These are phyloP conservation scores for Haplographium delicatum DNA, from an alignment of 495 filamentous ascomycete species.

Conservation along the genomic window DNA sequence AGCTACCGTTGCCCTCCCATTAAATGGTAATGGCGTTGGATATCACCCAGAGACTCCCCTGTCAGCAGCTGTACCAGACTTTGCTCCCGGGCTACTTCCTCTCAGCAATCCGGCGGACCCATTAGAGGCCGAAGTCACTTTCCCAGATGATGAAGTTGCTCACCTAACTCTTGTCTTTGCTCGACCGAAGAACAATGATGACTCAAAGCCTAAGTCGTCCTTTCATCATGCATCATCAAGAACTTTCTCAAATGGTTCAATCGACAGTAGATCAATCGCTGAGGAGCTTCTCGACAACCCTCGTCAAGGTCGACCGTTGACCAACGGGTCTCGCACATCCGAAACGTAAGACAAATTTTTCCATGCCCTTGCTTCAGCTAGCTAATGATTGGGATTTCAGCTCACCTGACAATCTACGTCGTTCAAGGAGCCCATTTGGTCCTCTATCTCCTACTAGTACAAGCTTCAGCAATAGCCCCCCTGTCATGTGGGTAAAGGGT, in stretches of 20 bases:
- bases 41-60: constrained; percentile 50
- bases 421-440: constrained; percentile 21
- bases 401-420: constrained; percentile 22
- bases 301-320: constrained; percentile 25
- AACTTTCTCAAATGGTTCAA: constrained; percentile 50
- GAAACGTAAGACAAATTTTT: constrained; percentile 28
- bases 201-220: constrained; percentile 22
- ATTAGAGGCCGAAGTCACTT: constrained; percentile 39
- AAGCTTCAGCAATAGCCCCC: constrained; percentile 16
- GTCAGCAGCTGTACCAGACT: constrained; percentile 73
- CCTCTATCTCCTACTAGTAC: constrained; percentile 20
- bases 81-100: constrained; percentile 50
- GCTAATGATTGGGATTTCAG: constrained; percentile 14
- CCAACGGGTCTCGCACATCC: constrained; percentile 27
- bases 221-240: constrained; percentile 38
- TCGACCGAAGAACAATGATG: constrained; percentile 11
- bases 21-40: constrained; percentile 35
- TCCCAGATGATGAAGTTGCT: constrained; percentile 51
- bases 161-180: constrained; percentile 34
- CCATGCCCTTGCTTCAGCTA: not conserved
- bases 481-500: constrained; percentile 30
- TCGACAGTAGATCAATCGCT: constrained; percentile 44
- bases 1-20: constrained; percentile 33
- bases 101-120: constrained; percentile 40
- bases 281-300: constrained; percentile 27